A percentile compares a stretch with the other conserved stretches of the same genome.
phyloP scores from a whole-genome alignment of 768 basidiomycete genomes.

The Tricholoma saponaceum region DNA sequence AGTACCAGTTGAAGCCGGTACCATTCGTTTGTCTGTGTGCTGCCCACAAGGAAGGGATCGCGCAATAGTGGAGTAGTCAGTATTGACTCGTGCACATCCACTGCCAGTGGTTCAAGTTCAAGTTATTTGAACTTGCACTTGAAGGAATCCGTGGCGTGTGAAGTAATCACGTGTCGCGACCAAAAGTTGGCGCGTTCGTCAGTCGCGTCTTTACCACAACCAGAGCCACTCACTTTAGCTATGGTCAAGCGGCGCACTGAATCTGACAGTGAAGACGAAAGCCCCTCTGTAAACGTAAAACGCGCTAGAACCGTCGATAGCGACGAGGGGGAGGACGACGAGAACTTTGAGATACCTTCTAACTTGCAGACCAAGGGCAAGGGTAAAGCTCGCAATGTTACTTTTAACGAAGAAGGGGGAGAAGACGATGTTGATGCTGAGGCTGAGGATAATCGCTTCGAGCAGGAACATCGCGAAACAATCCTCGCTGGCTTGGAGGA shows the following conservation, averaged over 20 bases:
- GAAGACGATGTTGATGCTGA: slow-evolving; percentile 38
- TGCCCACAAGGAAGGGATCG: too few relatives aligned
- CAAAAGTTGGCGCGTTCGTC: neutral
- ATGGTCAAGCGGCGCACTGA: slow-evolving; percentile 57
- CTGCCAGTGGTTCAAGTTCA: too few relatives aligned
- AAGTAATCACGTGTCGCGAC: neutral
- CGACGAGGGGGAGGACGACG: slow-evolving; percentile 18
- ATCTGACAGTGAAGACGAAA: slow-evolving; percentile 41
- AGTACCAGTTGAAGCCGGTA: too few relatives aligned
- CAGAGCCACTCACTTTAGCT: neutral
- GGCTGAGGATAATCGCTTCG: slow-evolving; percentile 63
- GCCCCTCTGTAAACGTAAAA: slow-evolving; percentile 24
- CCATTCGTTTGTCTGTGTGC: too few relatives aligned
- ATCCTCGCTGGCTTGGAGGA: slow-evolving; percentile 53
- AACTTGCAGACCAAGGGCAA: slow-evolving; percentile 18
- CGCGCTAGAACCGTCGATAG: slow-evolving; percentile 27
- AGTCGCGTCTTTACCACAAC: neutral
- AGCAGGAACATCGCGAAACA: slow-evolving; percentile 53
- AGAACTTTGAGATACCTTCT: slow-evolving; percentile 15
- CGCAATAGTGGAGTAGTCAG: too few relatives aligned
- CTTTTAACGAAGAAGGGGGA: slow-evolving; percentile 16
- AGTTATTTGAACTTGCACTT: too few relatives aligned
- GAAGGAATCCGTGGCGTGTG: too few relatives aligned
- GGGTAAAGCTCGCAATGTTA: slow-evolving; percentile 22
- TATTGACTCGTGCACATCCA: too few relatives aligned